Evolutionary conservation across 2,329 filamentous ascomycete species (phyloP).

Genomic region (Tolypocladium guangdongense): DNA sequence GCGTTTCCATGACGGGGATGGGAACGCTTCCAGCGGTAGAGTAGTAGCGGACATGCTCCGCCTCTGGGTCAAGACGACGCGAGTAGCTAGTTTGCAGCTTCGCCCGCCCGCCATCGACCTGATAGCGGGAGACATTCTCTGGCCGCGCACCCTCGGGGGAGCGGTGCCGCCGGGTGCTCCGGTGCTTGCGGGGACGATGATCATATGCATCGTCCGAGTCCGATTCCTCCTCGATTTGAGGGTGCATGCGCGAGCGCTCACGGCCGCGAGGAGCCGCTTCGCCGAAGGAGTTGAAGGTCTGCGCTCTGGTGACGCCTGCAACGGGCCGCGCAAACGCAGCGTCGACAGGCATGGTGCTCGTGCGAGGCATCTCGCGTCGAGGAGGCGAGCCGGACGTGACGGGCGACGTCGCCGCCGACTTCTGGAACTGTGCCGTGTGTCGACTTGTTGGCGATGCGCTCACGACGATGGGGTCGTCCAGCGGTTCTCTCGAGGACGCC

Average conservation of each 20-base stretch:
- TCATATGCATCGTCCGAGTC: conserved; percentile 25
- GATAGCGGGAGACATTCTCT: conserved; percentile 17
- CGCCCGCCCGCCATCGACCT: conserved; percentile 16
- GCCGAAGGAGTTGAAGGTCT: conserved; percentile 20
- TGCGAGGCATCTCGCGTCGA: conserved; percentile 17
- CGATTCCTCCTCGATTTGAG: conserved; percentile 22
- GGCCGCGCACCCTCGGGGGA: conserved; percentile 18
- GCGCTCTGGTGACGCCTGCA: conserved; percentile 17
- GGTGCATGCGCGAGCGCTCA: conserved; percentile 23
- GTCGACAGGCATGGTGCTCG: conserved; percentile 24
- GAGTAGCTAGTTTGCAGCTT: conserved; percentile 16
- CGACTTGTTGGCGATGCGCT: conserved; percentile 19
- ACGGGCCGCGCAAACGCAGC: conserved; percentile 14
- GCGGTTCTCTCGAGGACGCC: conserved; percentile 19
- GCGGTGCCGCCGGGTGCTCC: conserved; percentile 22
- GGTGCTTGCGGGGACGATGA: conserved; percentile 19
- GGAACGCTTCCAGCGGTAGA: conserved; percentile 1
- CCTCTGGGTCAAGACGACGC: conserved; percentile 14
- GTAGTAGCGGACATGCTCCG: conserved; percentile 13
- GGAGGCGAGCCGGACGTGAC: conserved; percentile 21
- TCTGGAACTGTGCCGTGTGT: conserved; percentile 14
- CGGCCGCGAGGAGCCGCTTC: conserved; percentile 21
- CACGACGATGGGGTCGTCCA: conserved; percentile 19
- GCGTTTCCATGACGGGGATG: conserved; percentile 13
- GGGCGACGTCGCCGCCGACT: conserved; percentile 13